A percentile compares a stretch with the other conserved stretches of the same genome.
Evolutionary conservation across 805 yeast species (phyloP).

Genomic region (Yarrowia sp.): DNA sequence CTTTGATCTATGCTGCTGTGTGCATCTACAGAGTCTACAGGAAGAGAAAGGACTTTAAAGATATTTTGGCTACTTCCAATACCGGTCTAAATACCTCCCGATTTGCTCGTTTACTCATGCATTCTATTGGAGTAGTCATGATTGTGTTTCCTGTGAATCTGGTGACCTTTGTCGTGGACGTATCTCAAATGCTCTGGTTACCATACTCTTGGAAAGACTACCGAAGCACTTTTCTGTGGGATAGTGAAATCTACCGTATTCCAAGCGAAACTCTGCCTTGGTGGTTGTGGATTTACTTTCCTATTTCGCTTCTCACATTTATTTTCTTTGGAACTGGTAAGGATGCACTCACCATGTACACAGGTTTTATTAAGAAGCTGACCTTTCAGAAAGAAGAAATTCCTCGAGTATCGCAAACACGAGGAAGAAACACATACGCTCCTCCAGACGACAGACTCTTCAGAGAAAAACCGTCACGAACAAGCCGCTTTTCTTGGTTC

Average conservation of each 20-base stretch:
- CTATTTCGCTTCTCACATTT: conserved; percentile 2
- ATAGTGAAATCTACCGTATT: background rate
- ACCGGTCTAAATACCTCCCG: conserved; percentile 3
- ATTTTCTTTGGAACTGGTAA: conserved; percentile 13
- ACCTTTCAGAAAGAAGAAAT: conserved; percentile 9
- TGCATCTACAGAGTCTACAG: background rate
- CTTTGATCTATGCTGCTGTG: background rate
- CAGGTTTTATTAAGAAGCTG: background rate
- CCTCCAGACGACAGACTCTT: background rate
- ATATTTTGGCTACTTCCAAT: conserved; percentile 10
- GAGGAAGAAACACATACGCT: background rate
- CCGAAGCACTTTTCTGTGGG: background rate
- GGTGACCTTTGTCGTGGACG: background rate
- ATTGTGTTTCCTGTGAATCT: background rate
- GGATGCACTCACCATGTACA: background rate
- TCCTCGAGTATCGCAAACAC: background rate
- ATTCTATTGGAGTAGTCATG: background rate
- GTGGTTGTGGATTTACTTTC: conserved; percentile 12
- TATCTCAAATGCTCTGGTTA: background rate
- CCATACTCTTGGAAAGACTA: background rate
- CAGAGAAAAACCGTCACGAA: background rate
- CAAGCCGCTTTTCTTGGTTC: background rate
- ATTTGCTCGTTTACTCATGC: background rate
- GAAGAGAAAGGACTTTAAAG: conserved; percentile 7
- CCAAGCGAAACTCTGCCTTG: background rate